Conservation (phyloP, 2,329 filamentous ascomycete species). For the Verticillium tricorpus region DNA sequence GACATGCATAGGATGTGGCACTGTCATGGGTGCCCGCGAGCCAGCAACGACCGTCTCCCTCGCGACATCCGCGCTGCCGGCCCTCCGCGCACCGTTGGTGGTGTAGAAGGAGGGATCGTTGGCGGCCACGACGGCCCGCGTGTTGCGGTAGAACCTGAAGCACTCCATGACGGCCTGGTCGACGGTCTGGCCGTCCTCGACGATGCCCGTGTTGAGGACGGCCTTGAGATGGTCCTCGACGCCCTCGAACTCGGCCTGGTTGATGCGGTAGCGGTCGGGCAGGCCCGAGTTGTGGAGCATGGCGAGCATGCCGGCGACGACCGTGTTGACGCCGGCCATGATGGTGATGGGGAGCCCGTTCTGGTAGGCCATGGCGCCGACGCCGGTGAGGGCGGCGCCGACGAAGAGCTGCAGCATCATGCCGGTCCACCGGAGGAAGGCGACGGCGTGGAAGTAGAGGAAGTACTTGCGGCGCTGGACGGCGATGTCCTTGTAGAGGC, state of each 20-base stretch:
- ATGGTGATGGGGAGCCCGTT: conserved; percentile 36
- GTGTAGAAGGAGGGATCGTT: conserved; percentile 40
- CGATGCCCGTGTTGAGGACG: conserved; percentile 42
- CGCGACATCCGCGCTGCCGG: not conserved
- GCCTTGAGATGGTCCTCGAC: conserved; percentile 47
- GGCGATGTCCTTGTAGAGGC: conserved; percentile 45
- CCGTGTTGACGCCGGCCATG: conserved; percentile 46
- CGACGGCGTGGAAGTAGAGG: conserved; percentile 38
- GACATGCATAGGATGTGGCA: no score
- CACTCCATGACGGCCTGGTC: conserved; percentile 44
- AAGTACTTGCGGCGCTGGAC: conserved; percentile 38
- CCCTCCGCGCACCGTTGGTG: not conserved
- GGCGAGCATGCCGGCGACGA: conserved; percentile 44
- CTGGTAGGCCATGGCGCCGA: conserved; percentile 35
- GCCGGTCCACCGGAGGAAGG: conserved; percentile 36
- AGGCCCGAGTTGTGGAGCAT: conserved; percentile 50
- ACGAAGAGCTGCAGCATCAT: conserved; percentile 46
- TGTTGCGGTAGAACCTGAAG: conserved; percentile 39
- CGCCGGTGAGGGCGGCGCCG: conserved; percentile 43
- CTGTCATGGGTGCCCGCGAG: not conserved
- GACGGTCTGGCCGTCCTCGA: conserved; percentile 34
- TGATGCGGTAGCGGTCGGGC: conserved; percentile 45
- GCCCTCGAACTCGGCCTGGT: conserved; percentile 43
- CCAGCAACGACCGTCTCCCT: not conserved
- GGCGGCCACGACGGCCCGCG: conserved; percentile 40